A percentile compares a stretch with the other conserved stretches of the same genome.
Evolutionary conservation across 495 filamentous ascomycete genomes (phyloP).

Genomic region (Ramalina intermedia): DNA sequence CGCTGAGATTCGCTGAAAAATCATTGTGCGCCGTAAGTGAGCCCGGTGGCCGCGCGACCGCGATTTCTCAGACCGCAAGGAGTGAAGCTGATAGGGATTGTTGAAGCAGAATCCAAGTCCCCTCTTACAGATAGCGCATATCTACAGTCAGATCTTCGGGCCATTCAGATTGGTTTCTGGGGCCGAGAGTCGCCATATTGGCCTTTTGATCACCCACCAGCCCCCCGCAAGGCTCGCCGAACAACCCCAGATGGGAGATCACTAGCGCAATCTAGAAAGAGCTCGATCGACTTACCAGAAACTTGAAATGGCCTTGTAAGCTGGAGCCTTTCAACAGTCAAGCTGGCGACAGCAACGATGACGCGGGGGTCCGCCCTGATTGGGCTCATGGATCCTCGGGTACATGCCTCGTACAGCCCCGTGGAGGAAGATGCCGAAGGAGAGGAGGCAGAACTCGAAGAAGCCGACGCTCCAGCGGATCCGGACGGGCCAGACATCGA

Average conservation of each 20-base stretch:
- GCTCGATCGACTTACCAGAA: no score
- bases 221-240: no score
- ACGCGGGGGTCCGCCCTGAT: conserved; percentile 35
- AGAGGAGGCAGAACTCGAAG: conserved; percentile 35
- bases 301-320: neutral
- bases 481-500: conserved; percentile 26
- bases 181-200: no score
- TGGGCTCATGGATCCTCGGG: conserved; percentile 27
- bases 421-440: conserved; percentile 39
- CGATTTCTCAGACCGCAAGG: no score
- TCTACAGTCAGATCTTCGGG: no score
- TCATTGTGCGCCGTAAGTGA: neutral
- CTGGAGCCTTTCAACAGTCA: conserved; percentile 7
- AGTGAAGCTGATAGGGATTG: no score
- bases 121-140: no score
- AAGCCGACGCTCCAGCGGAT: neutral
- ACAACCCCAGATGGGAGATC: no score
- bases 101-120: no score
- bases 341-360: conserved; percentile 33
- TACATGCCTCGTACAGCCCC: conserved; percentile 22
- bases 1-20: neutral
- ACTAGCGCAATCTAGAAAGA: no score
- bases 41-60: neutral
- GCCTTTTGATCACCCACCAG: no score
- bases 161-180: no score